phyloP scores from a whole-genome alignment of 2,329 filamentous ascomycete species.

The Diaporthe vexans region DNA sequence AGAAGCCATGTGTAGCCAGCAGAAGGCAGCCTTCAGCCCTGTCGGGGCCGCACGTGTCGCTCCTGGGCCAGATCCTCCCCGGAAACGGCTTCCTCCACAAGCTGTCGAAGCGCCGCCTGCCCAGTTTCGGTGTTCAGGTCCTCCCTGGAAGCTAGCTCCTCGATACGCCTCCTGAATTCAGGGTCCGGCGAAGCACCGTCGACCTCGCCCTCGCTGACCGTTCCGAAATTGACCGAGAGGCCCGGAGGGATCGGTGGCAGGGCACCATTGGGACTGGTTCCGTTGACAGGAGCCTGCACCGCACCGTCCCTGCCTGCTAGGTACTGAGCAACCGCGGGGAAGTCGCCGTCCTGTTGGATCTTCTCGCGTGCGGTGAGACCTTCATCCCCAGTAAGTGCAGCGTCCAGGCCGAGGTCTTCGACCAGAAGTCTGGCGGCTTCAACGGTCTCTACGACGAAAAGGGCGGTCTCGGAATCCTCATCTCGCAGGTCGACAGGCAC shows the following conservation, averaged over 20 bases:
- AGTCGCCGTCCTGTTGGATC: slow-evolving; percentile 83
- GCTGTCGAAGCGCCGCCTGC: slow-evolving; percentile 81
- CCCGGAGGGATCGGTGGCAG: slow-evolving; percentile 80
- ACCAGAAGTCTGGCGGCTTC: slow-evolving; percentile 84
- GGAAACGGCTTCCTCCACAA: slow-evolving; percentile 85
- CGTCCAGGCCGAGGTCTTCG: slow-evolving; percentile 83
- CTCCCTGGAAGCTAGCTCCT: slow-evolving; percentile 85
- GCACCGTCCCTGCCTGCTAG: slow-evolving; percentile 59
- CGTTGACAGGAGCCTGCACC: slow-evolving; percentile 48
- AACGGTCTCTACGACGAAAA: slow-evolving; percentile 90
- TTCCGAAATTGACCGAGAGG: slow-evolving; percentile 82
- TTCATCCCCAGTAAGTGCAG: slow-evolving; percentile 76
- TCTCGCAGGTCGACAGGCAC: slow-evolving; percentile 87
- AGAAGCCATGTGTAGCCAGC: slow-evolving; percentile 57
- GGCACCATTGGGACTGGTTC: slow-evolving; percentile 49
- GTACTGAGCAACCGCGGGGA: slow-evolving; percentile 81
- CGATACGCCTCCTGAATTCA: slow-evolving; percentile 87
- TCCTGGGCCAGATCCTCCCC: slow-evolving; percentile 75
- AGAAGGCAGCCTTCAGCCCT: slow-evolving; percentile 59
- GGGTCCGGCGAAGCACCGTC: slow-evolving; percentile 73
- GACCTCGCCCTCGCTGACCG: slow-evolving; percentile 74
- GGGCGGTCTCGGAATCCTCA: slow-evolving; percentile 92
- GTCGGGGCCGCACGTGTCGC: slow-evolving; percentile 74
- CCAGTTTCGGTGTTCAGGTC: slow-evolving; percentile 87
- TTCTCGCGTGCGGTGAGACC: slow-evolving; percentile 86